Percentiles rank a stretch among this genome's conserved stretches.
phyloP scores from a whole-genome alignment of 1,284 basidiomycete species.

The Moesziomyces sp. region DNA sequence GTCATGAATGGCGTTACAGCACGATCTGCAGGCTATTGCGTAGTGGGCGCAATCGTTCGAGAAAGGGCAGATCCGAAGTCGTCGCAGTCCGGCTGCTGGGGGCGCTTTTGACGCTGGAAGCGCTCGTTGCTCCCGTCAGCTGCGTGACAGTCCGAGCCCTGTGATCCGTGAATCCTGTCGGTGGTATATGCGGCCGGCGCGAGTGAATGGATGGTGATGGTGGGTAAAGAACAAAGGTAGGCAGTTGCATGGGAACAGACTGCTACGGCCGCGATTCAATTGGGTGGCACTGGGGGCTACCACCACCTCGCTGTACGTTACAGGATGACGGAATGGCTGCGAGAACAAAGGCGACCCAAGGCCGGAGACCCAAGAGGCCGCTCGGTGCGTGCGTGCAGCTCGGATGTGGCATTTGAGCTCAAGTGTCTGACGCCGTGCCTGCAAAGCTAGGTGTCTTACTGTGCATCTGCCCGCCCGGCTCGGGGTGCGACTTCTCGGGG shows the following conservation, averaged over 20 bases:
- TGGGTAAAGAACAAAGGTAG: background rate
- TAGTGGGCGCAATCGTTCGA: background rate
- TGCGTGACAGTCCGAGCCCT: background rate
- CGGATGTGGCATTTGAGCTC: slow-evolving; percentile 9
- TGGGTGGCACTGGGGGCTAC: too few species aligned
- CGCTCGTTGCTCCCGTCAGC: background rate
- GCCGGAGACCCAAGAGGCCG: background rate
- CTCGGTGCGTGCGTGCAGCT: slow-evolving; percentile 11
- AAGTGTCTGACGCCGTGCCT: background rate
- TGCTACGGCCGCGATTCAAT: too few species aligned
- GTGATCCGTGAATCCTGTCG: background rate
- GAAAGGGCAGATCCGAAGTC: background rate
- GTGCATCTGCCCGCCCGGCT: background rate
- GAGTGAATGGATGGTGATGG: background rate
- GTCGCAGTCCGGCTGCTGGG: background rate
- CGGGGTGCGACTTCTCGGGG: background rate
- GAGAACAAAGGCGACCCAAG: background rate
- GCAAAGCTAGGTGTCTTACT: too few species aligned
- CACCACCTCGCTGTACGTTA: too few species aligned
- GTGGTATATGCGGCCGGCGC: background rate
- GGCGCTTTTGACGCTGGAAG: background rate
- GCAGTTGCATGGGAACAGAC: background rate
- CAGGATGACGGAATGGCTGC: background rate
- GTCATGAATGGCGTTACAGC: background rate
- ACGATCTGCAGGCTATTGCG: background rate